A percentile compares a stretch with the other conserved stretches of the same genome.
phyloP scores from a whole-genome alignment of 192 early-diverging fungal genomes.

The Podila horticola region DNA sequence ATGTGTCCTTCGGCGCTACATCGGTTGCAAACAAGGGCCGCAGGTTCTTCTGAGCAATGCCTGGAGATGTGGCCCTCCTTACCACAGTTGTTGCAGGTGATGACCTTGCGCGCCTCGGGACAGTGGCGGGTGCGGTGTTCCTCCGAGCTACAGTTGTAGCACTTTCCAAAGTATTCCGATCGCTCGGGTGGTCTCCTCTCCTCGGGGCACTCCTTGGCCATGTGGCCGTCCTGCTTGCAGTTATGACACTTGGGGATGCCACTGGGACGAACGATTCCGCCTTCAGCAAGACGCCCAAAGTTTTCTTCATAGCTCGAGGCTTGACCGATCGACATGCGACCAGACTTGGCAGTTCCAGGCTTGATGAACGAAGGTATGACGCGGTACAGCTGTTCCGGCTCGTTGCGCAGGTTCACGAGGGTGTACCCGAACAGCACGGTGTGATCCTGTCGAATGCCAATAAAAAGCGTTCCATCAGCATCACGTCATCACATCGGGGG shows the following conservation, averaged over 20 bases:
- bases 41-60: slow-evolving; percentile 53
- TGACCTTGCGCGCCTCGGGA: slow-evolving; percentile 39
- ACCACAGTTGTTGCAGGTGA: slow-evolving; percentile 64
- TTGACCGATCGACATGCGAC: slow-evolving; percentile 35
- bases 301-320: slow-evolving; percentile 39
- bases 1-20: slow-evolving; percentile 31
- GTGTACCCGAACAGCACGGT: slow-evolving; percentile 42
- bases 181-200: slow-evolving; percentile 20
- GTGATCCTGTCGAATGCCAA: slow-evolving; percentile 9
- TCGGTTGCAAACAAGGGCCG: slow-evolving; percentile 17
- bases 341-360: slow-evolving; percentile 30
- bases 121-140: slow-evolving; percentile 64
- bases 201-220: slow-evolving; percentile 51
- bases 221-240: slow-evolving; percentile 64
- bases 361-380: slow-evolving; percentile 40
- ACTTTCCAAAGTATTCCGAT: slow-evolving; percentile 47
- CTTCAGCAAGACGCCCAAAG: slow-evolving; percentile 12
- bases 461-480: neutral
- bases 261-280: slow-evolving; percentile 34
- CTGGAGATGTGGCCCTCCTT: slow-evolving; percentile 56
- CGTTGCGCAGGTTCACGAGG: slow-evolving; percentile 27
- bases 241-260: slow-evolving; percentile 54
- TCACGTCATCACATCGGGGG: too few relatives aligned
- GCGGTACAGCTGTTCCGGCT: slow-evolving; percentile 28
- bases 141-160: slow-evolving; percentile 54